Evolutionary conservation across 2,329 filamentous ascomycete genomes (phyloP).

Genomic region (Gaeumannomyces tritici): DNA sequence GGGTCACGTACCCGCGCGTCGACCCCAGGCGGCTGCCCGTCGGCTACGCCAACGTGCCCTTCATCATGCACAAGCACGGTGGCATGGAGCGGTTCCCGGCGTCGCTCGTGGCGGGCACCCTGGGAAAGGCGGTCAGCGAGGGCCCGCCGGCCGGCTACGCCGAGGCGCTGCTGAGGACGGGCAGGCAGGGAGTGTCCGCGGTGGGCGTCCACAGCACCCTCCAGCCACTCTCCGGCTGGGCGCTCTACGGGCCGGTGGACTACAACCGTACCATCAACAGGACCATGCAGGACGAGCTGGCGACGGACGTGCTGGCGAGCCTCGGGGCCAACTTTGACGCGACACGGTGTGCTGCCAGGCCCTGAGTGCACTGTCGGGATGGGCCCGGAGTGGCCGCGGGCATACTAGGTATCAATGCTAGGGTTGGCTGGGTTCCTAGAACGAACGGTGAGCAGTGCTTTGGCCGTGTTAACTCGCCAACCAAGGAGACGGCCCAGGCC

Average conservation of each 20-base stretch:
- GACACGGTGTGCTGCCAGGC: neutral
- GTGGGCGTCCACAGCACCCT: slow-evolving; percentile 14
- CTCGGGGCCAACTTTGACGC: neutral
- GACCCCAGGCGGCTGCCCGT: slow-evolving; percentile 20
- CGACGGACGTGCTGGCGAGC: neutral
- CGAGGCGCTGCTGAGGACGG: slow-evolving; percentile 21
- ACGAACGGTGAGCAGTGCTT: too few relatives aligned
- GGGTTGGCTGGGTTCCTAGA: too few relatives aligned
- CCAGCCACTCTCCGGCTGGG: slow-evolving; percentile 28
- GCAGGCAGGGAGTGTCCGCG: neutral
- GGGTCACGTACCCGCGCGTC: slow-evolving; percentile 17
- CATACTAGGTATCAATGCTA: too few relatives aligned
- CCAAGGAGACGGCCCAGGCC: too few relatives aligned
- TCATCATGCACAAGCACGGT: slow-evolving; percentile 25
- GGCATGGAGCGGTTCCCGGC: slow-evolving; percentile 17
- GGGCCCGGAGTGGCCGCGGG: too few relatives aligned
- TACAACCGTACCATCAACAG: slow-evolving; percentile 6
- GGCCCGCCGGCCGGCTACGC: slow-evolving; percentile 16
- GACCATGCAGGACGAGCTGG: neutral
- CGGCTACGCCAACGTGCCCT: slow-evolving; percentile 28
- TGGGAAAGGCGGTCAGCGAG: slow-evolving; percentile 15
- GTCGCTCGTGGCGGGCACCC: slow-evolving; percentile 26
- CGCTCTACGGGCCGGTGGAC: slow-evolving; percentile 27
- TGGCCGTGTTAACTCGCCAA: too few relatives aligned
- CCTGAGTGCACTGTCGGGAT: neutral